Conservation (phyloP, 768 basidiomycete species). For the Suillus weaverae region DNA sequence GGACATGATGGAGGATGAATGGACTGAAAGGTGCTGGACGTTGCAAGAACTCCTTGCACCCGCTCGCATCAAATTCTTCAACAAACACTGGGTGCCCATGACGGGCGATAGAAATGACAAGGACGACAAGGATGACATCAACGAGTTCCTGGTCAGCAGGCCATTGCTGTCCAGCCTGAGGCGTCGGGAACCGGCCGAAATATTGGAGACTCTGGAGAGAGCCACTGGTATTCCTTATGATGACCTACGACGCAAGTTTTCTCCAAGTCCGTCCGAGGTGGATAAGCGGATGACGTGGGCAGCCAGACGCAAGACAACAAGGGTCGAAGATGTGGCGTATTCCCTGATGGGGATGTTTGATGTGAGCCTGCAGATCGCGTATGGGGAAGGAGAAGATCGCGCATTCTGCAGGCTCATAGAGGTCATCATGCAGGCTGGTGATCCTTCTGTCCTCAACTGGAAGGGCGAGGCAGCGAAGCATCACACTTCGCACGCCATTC, state of each 20-base stretch:
- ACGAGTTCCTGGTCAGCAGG: background rate
- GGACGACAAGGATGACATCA: background rate
- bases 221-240: background rate
- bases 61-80: background rate
- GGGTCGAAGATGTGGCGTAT: constrained; percentile 19
- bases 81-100: background rate
- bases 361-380: constrained; percentile 14
- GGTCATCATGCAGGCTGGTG: constrained; percentile 9
- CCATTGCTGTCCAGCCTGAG: background rate
- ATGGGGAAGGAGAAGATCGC: constrained; percentile 17
- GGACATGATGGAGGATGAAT: background rate
- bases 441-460: constrained; percentile 11
- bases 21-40: background rate
- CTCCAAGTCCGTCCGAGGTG: background rate
- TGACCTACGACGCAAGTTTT: background rate
- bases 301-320: constrained; percentile 16
- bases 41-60: background rate
- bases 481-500: background rate
- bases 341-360: constrained; percentile 18
- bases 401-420: constrained; percentile 13
- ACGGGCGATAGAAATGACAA: background rate
- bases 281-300: constrained; percentile 16
- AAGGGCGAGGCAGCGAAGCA: background rate
- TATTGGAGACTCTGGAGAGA: background rate
- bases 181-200: background rate